phyloP scores from a whole-genome alignment of 305 asterid genomes.

The Solanum chacoense region DNA sequence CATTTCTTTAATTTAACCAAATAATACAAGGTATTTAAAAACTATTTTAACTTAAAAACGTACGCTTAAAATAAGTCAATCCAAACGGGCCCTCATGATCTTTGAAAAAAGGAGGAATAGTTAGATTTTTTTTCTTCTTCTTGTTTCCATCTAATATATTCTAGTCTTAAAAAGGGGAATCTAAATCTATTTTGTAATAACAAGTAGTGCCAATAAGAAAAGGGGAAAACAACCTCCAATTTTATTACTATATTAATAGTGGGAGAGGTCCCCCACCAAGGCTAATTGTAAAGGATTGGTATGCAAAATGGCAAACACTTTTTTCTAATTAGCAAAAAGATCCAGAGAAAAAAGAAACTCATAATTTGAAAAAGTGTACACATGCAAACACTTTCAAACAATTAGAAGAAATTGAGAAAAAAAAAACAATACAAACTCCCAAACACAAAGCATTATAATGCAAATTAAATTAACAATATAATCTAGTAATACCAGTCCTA shows the following conservation, averaged over 20 bases:
- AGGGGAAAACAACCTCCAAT: background rate
- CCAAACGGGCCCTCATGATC: fast-evolving
- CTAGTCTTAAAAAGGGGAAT: background rate
- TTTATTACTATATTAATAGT: background rate
- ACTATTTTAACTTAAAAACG: fast-evolving
- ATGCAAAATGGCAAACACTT: background rate
- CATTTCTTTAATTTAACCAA: too few species aligned
- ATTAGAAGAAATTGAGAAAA: background rate
- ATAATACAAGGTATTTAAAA: too few species aligned
- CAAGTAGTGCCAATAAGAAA: background rate
- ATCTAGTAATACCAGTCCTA: background rate
- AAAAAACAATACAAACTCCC: constrained; percentile 28
- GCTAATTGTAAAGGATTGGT: background rate
- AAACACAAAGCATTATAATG: constrained; percentile 15
- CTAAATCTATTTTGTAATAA: background rate
- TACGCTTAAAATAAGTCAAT: too few species aligned
- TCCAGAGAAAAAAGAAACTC: background rate
- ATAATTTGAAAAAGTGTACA: constrained; percentile 12
- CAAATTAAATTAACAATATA: background rate
- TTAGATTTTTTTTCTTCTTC: background rate
- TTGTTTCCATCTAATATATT: background rate
- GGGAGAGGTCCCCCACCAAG: background rate
- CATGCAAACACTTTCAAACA: constrained; percentile 33
- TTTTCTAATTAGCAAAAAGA: background rate
- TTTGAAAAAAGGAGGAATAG: background rate